These are phyloP conservation scores for Endothia cerciana DNA, from an alignment of 2,329 filamentous ascomycete species.

Conservation along the genomic window DNA sequence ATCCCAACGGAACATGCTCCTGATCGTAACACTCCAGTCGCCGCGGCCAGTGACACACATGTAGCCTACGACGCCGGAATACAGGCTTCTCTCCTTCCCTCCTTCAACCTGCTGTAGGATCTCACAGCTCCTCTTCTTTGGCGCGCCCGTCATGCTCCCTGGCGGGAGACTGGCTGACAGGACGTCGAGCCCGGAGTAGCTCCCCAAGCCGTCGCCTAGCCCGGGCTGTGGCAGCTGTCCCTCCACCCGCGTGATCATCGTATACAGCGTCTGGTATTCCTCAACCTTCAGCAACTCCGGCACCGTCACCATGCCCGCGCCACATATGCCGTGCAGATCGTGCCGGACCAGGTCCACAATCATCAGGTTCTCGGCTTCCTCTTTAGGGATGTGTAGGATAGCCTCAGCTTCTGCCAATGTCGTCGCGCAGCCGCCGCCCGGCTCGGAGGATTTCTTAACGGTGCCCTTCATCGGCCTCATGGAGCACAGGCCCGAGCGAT, in stretches of 20 bases:
- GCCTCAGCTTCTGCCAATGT: constrained; percentile 73
- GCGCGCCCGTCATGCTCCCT: constrained; percentile 95
- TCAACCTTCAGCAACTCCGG: constrained; percentile 83
- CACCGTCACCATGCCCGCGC: constrained; percentile 72
- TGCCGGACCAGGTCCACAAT: constrained; percentile 96
- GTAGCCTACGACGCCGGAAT: constrained; percentile 89
- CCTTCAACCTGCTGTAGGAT: constrained; percentile 73
- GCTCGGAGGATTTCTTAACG: constrained; percentile 73
- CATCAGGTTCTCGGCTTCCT: constrained; percentile 96
- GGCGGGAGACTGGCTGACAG: constrained; percentile 80
- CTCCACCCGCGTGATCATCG: constrained; percentile 87
- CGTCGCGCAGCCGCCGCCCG: constrained; percentile 36
- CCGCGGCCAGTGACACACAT: constrained; percentile 83
- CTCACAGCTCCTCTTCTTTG: constrained; percentile 90
- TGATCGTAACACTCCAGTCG: constrained; percentile 90
- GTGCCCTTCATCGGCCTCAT: constrained; percentile 98
- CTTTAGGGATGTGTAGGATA: constrained; percentile 80
- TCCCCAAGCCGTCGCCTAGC: neutral
- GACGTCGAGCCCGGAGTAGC: constrained; percentile 71
- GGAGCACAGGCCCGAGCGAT: constrained; percentile 61
- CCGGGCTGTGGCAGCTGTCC: constrained; percentile 56
- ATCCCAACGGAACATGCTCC: constrained; percentile 77
- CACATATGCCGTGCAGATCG: constrained; percentile 84
- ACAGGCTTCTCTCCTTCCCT: constrained; percentile 69
- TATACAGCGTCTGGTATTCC: constrained; percentile 88